These are phyloP conservation scores for Lasiosphaeria miniovina DNA, from an alignment of 495 filamentous ascomycete genomes.

Conservation along the genomic window DNA sequence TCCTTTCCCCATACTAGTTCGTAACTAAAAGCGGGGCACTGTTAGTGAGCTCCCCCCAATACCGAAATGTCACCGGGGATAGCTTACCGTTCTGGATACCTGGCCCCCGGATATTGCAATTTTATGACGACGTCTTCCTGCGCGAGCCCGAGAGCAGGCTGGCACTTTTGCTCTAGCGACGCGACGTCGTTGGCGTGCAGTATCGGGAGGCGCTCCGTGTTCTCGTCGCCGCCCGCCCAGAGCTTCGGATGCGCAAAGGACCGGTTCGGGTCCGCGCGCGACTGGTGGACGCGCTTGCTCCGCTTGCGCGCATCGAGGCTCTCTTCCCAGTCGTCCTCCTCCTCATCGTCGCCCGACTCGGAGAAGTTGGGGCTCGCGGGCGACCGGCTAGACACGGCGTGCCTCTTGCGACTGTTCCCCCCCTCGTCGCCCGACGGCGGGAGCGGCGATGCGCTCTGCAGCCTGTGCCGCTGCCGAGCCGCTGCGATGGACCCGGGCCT, in stretches of 20 bases:
- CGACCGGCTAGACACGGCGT: conserved; percentile 18
- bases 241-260: conserved; percentile 58
- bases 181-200: conserved; percentile 71
- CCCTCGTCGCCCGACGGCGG: conserved; percentile 6
- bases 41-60: conserved; percentile 11
- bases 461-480: background rate
- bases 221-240: conserved; percentile 48
- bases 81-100: conserved; percentile 67
- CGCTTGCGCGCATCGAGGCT: conserved; percentile 34
- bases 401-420: conserved; percentile 28
- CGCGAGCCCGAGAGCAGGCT: conserved; percentile 44
- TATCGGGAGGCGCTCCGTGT: conserved; percentile 31
- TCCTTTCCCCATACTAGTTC: conserved; percentile 74
- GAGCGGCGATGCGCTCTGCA: conserved; percentile 14
- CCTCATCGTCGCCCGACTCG: conserved; percentile 32
- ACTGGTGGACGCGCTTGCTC: conserved; percentile 23
- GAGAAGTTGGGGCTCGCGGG: conserved; percentile 28
- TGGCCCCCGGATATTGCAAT: conserved; percentile 71
- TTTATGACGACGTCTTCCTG: conserved; percentile 54
- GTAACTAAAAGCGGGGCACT: conserved; percentile 52
- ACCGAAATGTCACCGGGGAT: conserved; percentile 21
- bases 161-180: conserved; percentile 46
- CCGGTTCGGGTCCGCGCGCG: conserved; percentile 51
- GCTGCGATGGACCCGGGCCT: conserved; percentile 11
- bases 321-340: conserved; percentile 35